phyloP scores from a whole-genome alignment of 1,284 basidiomycete genomes.

The Ustilago sp. region DNA sequence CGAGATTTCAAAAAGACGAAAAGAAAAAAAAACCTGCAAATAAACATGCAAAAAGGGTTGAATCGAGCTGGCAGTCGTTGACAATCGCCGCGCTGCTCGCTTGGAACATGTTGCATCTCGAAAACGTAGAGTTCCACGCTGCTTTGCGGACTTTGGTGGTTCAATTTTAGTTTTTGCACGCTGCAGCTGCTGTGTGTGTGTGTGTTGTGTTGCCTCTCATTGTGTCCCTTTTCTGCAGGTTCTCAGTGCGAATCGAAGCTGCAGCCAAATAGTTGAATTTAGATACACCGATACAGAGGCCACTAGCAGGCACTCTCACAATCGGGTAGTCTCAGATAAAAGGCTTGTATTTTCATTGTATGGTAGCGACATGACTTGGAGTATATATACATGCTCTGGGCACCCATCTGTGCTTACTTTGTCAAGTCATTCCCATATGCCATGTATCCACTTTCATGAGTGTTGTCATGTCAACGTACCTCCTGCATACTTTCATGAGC shows the following conservation, averaged over 20 bases:
- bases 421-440: no score
- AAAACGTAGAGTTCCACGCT: background rate
- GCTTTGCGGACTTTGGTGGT: background rate
- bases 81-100: background rate
- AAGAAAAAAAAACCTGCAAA: background rate
- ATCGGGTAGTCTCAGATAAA: no score
- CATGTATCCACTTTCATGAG: no score
- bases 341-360: no score
- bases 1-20: background rate
- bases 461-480: no score
- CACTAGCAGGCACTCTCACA: no score
- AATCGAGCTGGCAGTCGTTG: background rate
- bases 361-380: no score
- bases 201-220: background rate
- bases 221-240: background rate
- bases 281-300: no score
- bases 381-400: no score
- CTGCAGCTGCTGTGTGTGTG: no score
- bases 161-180: background rate
- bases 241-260: slow-evolving; percentile 5
- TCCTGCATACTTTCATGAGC: no score
- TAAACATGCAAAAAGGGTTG: background rate
- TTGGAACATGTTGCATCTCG: background rate
- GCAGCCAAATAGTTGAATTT: slow-evolving; percentile 5
- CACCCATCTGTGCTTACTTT: no score